Evolutionary conservation across 768 basidiomycete genomes (phyloP).

Genomic region (Mycena chlorophos): DNA sequence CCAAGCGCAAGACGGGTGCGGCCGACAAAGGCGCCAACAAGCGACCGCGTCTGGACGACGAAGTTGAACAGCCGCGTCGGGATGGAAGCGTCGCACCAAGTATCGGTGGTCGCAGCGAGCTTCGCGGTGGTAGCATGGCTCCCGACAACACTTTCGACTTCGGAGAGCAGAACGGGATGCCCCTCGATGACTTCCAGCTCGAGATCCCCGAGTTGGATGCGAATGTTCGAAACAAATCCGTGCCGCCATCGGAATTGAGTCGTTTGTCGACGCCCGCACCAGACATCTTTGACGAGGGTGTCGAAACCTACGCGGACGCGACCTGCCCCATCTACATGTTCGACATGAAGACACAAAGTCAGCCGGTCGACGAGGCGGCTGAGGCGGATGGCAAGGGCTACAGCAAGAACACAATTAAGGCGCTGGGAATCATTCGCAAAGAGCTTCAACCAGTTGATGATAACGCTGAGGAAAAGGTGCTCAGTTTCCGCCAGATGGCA

Average conservation of each 20-base stretch:
- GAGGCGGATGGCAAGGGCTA: constrained; percentile 70
- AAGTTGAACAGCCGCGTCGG: constrained; percentile 72
- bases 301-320: constrained; percentile 67
- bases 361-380: constrained; percentile 43
- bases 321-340: constrained; percentile 81
- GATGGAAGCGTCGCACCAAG: constrained; percentile 66
- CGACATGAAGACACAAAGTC: constrained; percentile 61
- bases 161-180: constrained; percentile 48
- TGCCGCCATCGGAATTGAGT: constrained; percentile 56
- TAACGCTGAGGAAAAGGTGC: constrained; percentile 52
- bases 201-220: constrained; percentile 55
- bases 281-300: constrained; percentile 59
- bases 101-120: constrained; percentile 54
- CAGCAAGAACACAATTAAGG: constrained; percentile 88
- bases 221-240: constrained; percentile 48
- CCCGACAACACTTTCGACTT: constrained; percentile 64
- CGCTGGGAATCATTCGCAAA: constrained; percentile 69
- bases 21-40: constrained; percentile 63
- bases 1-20: constrained; percentile 61
- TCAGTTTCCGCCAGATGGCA: constrained; percentile 80
- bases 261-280: constrained; percentile 67
- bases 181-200: constrained; percentile 72
- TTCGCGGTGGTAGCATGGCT: constrained; percentile 48
- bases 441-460: constrained; percentile 60
- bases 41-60: constrained; percentile 58